Conservation (phyloP, 129 eudicot species). For the Centrapalus pauciflorus region DNA sequence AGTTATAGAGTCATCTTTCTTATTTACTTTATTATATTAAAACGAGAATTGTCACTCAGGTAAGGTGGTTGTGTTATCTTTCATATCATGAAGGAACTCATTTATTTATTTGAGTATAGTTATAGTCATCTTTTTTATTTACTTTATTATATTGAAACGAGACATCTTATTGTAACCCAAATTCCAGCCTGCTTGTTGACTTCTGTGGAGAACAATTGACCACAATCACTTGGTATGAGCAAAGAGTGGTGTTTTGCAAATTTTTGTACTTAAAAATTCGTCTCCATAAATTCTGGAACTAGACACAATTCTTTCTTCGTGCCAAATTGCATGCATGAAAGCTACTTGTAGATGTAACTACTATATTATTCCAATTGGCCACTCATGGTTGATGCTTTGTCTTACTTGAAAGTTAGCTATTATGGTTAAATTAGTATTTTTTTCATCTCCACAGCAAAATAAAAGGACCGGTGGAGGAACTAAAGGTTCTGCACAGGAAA, state of each 20-base stretch:
- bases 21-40: not conserved
- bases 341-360: no score
- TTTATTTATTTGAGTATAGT: not conserved
- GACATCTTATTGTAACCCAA: constrained; percentile 62
- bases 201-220: not conserved
- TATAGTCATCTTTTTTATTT: not conserved
- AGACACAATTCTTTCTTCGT: no score
- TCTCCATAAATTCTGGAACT: no score
- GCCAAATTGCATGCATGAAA: no score
- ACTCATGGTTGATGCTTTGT: not conserved
- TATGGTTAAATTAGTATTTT: not conserved
- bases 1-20: not conserved
- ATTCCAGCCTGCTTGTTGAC: not conserved
- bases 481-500: constrained; percentile 33
- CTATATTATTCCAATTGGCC: no score
- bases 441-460: constrained; percentile 48
- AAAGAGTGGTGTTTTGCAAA: no score
- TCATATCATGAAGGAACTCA: not conserved
- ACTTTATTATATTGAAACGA: not conserved
- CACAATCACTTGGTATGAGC: no score
- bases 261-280: no score
- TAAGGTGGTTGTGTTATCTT: constrained; percentile 20
- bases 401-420: not conserved
- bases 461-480: constrained; percentile 36
- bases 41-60: constrained; percentile 76